Base-by-base conservation (phyloP, 371 early-diverging fungal species). In the Funneliformis caledonium region DNA sequence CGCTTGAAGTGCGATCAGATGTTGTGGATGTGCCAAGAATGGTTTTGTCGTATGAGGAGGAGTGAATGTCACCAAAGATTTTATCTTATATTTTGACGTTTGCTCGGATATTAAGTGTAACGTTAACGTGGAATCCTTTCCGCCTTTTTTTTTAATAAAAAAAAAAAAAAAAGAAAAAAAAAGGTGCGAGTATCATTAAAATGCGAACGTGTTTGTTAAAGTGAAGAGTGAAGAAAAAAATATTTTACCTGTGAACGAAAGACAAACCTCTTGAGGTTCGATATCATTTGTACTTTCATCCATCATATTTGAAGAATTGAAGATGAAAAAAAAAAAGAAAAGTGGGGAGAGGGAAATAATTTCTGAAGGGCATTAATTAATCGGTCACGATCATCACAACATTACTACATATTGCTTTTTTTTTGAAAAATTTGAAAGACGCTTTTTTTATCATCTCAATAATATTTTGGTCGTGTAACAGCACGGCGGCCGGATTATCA, bases 241-340 rank as follows among this genome's bases (percentile, higher is more conserved):
- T 11, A 10, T 43, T 70, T 50, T 74, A 74, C 75, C 75, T 74
- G 75, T 74, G 10, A 52, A 74, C 19, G 75, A 74, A 33, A 74
- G 37, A 31, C 75, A 74, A n/a, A 74, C 52, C 19, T 52, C 52
- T 22, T 74, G 56, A 2, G 42, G 42, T 65, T 65, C 37, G 11
- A 33, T 56, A 56, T 56, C 56, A 16, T 56, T 19, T 56, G 56
- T 56, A 56, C 19, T 56, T 56, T 56, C 16, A 56, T 56, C 56
- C 56, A 56, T 56, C 19, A 3, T 56, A 19, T 19, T n/a, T 5
- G 0, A 56, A 56, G 16, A 56, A 19, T 26, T 26, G 26, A 26
- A 26, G 26, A 56, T 3, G 3, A 37, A 37, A 37, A 37, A 37
- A 37, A 3, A 37, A 3, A 37, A 37, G 37, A 37, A 37, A 37